These are phyloP conservation scores for Halophytophthora polymorphica DNA, from an alignment of 352 stramenopile genomes.

Conservation along the genomic window DNA sequence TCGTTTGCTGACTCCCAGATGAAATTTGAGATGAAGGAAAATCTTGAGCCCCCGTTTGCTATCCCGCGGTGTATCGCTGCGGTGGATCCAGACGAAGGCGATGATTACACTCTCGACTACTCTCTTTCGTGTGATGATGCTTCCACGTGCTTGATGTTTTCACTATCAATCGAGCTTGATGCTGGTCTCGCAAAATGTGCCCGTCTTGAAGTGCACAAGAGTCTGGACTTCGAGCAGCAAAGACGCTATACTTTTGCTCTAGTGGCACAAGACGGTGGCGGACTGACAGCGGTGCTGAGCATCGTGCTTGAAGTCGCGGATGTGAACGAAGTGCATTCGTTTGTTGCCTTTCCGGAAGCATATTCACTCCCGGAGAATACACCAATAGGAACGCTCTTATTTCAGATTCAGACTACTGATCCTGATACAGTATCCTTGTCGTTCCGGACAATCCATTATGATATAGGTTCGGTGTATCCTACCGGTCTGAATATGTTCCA, in stretches of 20 bases:
- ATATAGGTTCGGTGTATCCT: constrained; percentile 29
- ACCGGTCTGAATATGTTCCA: constrained; percentile 23
- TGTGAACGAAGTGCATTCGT: constrained; percentile 49
- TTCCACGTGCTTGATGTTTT: constrained; percentile 36
- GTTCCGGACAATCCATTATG: constrained; percentile 37
- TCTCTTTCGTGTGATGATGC: constrained; percentile 26
- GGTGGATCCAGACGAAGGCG: constrained; percentile 40
- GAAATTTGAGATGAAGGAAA: constrained; percentile 42
- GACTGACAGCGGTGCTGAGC: constrained; percentile 16
- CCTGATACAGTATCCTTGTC: constrained; percentile 28
- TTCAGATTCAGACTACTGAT: constrained; percentile 29
- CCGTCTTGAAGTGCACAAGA: constrained; percentile 28
- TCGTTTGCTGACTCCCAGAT: constrained; percentile 27
- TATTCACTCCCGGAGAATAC: constrained; percentile 35
- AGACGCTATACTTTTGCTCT: constrained; percentile 37
- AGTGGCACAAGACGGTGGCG: constrained; percentile 22
- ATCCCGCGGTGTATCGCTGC: constrained; percentile 39
- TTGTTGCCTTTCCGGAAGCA: constrained; percentile 22
- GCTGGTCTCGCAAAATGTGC: constrained; percentile 35
- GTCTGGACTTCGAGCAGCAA: constrained; percentile 43
- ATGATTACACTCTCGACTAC: constrained; percentile 37
- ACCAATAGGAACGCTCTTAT: constrained; percentile 18
- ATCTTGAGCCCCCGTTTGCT: constrained; percentile 7
- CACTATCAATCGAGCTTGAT: constrained; percentile 31
- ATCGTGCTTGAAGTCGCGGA: constrained; percentile 42